phyloP scores from a whole-genome alignment of 192 early-diverging fungal species.

The Podila verticillata region DNA sequence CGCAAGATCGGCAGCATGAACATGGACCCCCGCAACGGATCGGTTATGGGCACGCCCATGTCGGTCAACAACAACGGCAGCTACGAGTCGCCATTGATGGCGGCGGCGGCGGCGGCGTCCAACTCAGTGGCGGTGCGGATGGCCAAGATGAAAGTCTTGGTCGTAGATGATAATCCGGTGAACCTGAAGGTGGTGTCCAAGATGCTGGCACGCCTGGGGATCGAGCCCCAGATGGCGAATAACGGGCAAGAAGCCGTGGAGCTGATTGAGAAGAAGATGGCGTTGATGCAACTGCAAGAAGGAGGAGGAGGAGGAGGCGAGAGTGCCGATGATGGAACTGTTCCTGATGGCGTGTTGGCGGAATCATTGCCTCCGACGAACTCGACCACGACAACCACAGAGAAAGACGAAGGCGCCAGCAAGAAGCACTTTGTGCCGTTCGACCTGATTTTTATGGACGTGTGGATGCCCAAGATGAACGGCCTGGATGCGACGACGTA shows the following conservation, averaged over 20 bases:
- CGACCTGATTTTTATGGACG: conserved; percentile 54
- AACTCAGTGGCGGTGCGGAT: conserved; percentile 22
- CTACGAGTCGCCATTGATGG: conserved; percentile 25
- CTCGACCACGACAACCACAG: background rate
- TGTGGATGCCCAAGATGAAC: conserved; percentile 57
- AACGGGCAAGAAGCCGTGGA: conserved; percentile 54
- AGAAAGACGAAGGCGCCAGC: background rate
- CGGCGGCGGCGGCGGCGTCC: conserved; percentile 31
- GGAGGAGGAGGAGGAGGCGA: background rate
- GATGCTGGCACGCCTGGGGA: conserved; percentile 46
- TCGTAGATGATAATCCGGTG: conserved; percentile 61
- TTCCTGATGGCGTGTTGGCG: background rate
- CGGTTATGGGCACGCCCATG: background rate
- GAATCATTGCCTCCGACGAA: background rate
- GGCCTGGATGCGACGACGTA: conserved; percentile 41
- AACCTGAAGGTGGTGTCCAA: conserved; percentile 52
- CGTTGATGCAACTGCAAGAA: conserved; percentile 12
- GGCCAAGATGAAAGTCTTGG: conserved; percentile 40
- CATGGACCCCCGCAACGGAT: too few species aligned
- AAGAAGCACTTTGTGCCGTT: conserved; percentile 26
- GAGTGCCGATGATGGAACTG: background rate
- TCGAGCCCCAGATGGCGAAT: conserved; percentile 37
- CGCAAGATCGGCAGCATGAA: too few species aligned
- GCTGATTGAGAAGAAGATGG: conserved; percentile 47
- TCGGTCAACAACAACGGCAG: background rate